These are phyloP conservation scores for Aspergillus sp. DNA, from an alignment of 2,329 filamentous ascomycete genomes.

Conservation along the genomic window DNA sequence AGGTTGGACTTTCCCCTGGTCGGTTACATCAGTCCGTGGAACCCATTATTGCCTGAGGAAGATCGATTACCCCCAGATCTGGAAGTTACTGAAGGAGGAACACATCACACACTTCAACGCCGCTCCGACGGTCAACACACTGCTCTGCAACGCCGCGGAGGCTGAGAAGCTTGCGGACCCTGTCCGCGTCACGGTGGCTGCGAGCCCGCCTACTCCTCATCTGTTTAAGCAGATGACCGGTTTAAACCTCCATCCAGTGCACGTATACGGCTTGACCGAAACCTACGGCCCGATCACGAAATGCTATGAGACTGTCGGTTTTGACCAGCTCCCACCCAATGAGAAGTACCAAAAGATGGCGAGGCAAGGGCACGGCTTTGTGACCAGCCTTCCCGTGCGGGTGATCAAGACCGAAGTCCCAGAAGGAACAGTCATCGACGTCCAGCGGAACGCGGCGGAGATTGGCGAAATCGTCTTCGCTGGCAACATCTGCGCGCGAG, in stretches of 20 bases:
- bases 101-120: constrained; percentile 91
- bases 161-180: constrained; percentile 59
- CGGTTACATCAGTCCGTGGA: constrained; percentile 84
- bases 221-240: constrained; percentile 87
- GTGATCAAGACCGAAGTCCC: constrained; percentile 72
- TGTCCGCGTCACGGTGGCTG: constrained; percentile 84
- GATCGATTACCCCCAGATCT: constrained; percentile 89
- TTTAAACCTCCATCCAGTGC: constrained; percentile 80
- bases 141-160: constrained; percentile 71
- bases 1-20: constrained; percentile 83
- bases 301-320: constrained; percentile 76
- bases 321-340: constrained; percentile 62
- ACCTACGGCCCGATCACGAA: constrained; percentile 96
- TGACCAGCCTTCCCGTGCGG: constrained; percentile 70
- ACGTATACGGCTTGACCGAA: constrained; percentile 81
- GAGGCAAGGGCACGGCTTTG: constrained; percentile 82
- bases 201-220: constrained; percentile 78
- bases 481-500: constrained; percentile 86
- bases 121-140: constrained; percentile 89
- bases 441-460: constrained; percentile 60
- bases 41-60: constrained; percentile 91
- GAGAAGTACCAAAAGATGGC: constrained; percentile 88
- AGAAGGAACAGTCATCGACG: constrained; percentile 57
- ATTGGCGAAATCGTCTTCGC: constrained; percentile 78
- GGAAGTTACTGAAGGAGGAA: constrained; percentile 77